Evolutionary conservation across 2,329 filamentous ascomycete species (phyloP).

Genomic region (Fusarium sp.): DNA sequence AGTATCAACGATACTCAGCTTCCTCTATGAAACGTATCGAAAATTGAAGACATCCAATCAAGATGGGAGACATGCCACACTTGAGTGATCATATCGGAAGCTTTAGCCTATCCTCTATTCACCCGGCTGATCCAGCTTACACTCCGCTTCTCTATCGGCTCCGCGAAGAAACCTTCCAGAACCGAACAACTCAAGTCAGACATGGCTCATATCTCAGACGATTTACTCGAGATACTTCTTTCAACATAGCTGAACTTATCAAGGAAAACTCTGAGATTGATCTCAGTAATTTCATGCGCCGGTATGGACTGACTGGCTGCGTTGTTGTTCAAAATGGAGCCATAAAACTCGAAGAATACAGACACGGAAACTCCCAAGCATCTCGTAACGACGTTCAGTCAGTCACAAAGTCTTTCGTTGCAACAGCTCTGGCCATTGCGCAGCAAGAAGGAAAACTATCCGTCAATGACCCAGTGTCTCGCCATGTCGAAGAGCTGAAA

Average conservation of each 20-base stretch:
- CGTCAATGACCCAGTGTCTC: constrained; percentile 18
- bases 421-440: constrained; percentile 20
- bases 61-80: constrained; percentile 3
- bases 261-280: not conserved
- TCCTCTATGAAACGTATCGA: not conserved
- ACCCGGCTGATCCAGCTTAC: constrained; percentile 19
- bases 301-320: constrained; percentile 25
- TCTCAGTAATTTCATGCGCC: constrained; percentile 13
- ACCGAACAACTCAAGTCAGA: constrained; percentile 23
- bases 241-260: not conserved
- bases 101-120: constrained; percentile 17
- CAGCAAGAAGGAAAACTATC: constrained; percentile 23
- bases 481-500: constrained; percentile 18
- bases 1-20: not conserved
- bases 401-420: constrained; percentile 25
- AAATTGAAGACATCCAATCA: not conserved
- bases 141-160: constrained; percentile 32
- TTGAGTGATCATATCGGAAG: constrained; percentile 19
- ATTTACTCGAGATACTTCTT: constrained; percentile 4
- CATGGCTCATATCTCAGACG: constrained; percentile 23
- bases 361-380: constrained; percentile 22
- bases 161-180: constrained; percentile 28
- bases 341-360: constrained; percentile 22
- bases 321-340: constrained; percentile 11
- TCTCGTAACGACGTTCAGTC: constrained; percentile 29